These are phyloP conservation scores for Phytophthora cryptogea DNA, from an alignment of 352 stramenopile species.

Conservation along the genomic window DNA sequence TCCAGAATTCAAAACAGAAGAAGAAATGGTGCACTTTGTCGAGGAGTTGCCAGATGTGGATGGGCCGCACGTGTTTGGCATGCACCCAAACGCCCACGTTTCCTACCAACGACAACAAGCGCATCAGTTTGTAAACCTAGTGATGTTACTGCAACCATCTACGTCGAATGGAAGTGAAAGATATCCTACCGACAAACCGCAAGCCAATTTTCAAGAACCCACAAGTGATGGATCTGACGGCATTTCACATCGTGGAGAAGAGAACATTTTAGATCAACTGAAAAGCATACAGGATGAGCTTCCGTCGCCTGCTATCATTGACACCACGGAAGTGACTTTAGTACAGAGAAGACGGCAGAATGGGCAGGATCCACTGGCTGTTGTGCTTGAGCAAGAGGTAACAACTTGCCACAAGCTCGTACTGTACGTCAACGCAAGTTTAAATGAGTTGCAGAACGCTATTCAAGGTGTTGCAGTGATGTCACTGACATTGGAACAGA, in stretches of 20 bases:
- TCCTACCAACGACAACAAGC: constrained; percentile 67
- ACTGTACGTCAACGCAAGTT: constrained; percentile 36
- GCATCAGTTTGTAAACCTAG: constrained; percentile 36
- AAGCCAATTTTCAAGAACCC: not conserved
- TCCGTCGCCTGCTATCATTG: constrained; percentile 3
- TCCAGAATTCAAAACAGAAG: constrained; percentile 42
- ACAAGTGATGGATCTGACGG: too few species aligned
- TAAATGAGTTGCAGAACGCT: constrained; percentile 58
- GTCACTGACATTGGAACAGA: constrained; percentile 56
- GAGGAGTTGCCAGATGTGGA: constrained; percentile 54
- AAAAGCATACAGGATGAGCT: constrained; percentile 37
- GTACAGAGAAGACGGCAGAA: not conserved
- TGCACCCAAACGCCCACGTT: constrained; percentile 83
- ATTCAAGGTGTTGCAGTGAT: constrained; percentile 64
- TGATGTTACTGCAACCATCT: constrained; percentile 47
- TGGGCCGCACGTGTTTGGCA: constrained; percentile 74
- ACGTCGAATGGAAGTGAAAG: constrained; percentile 1
- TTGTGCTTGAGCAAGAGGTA: constrained; percentile 76
- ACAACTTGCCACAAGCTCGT: constrained; percentile 54
- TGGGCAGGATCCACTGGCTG: constrained; percentile 50
- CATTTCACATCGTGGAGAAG: too few species aligned
- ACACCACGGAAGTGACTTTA: constrained; percentile 11
- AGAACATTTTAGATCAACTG: constrained; percentile 16
- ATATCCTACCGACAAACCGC: not conserved
- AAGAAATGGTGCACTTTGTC: constrained; percentile 55